phyloP scores from a whole-genome alignment of 768 basidiomycete genomes.

The Hortiboletus campestris region DNA sequence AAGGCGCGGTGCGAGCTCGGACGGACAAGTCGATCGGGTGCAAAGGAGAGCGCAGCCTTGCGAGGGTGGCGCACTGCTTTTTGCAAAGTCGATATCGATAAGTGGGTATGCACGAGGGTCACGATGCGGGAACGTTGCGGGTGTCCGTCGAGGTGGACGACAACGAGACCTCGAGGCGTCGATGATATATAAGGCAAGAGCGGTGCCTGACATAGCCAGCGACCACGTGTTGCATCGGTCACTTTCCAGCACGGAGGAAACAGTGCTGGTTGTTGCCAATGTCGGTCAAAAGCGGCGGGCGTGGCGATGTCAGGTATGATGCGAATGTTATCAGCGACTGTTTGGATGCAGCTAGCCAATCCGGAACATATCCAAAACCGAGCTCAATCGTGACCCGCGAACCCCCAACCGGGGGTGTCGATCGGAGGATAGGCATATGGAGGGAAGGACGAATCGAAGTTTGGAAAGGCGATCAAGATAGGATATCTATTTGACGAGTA shows the following conservation, averaged over 20 bases:
- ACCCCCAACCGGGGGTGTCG: not conserved
- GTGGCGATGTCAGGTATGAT: no score
- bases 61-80: slow-evolving; percentile 13
- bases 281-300: no score
- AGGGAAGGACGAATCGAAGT: no score
- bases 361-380: not conserved
- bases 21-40: slow-evolving; percentile 9
- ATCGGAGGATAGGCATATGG: not conserved
- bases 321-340: no score
- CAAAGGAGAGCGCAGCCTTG: slow-evolving; percentile 9
- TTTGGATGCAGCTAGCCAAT: no score
- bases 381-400: not conserved
- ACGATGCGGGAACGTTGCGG: slow-evolving; percentile 14
- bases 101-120: not conserved
- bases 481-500: not conserved
- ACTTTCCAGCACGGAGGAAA: no score
- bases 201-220: not conserved
- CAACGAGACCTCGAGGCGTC: slow-evolving; percentile 15
- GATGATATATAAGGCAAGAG: slow-evolving; percentile 9
- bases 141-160: slow-evolving; percentile 8
- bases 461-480: not conserved
- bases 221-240: slow-evolving; percentile 12
- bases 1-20: not conserved
- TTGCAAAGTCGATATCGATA: slow-evolving; percentile 1
- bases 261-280: no score